Evolutionary conservation across 495 filamentous ascomycete species (phyloP).

Genomic region (Chaetomium tenue): DNA sequence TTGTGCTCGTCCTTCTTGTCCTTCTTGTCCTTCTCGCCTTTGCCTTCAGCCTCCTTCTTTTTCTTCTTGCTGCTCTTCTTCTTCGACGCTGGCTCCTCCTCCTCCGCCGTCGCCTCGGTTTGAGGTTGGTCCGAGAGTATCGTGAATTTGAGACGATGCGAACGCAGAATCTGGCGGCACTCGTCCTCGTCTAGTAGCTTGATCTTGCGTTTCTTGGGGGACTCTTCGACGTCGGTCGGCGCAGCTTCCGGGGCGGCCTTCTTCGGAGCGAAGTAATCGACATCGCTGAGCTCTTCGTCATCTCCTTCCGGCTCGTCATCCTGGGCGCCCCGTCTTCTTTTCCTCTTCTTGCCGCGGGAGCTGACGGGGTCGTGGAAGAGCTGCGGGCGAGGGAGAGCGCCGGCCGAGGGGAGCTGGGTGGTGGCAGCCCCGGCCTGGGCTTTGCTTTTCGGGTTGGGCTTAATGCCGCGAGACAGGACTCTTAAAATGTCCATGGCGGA

Average conservation of each 20-base stretch:
- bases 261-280: constrained; percentile 53
- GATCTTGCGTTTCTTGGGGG: constrained; percentile 33
- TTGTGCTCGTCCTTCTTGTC: constrained; percentile 48
- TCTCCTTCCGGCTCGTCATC: constrained; percentile 25
- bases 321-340: constrained; percentile 40
- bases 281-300: constrained; percentile 38
- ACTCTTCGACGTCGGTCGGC: constrained; percentile 24
- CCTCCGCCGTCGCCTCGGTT: constrained; percentile 36
- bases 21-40: constrained; percentile 55
- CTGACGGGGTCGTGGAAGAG: constrained; percentile 48
- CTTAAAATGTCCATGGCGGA: constrained; percentile 62
- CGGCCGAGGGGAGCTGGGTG: constrained; percentile 49
- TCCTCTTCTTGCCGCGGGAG: constrained; percentile 49
- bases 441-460: constrained; percentile 37
- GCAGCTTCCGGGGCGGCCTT: constrained; percentile 17
- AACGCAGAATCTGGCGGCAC: constrained; percentile 68
- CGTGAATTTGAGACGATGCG: constrained; percentile 85
- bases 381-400: constrained; percentile 49
- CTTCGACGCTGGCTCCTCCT: constrained; percentile 46
- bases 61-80: constrained; percentile 53
- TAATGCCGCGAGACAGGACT: constrained; percentile 64
- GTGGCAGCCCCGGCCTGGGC: constrained; percentile 32
- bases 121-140: constrained; percentile 49
- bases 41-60: constrained; percentile 37
- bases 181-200: constrained; percentile 59